Percentiles rank a stretch among this genome's conserved stretches.
Conservation (phyloP, 768 basidiomycete species). For the Lyophyllum decastes region DNA sequence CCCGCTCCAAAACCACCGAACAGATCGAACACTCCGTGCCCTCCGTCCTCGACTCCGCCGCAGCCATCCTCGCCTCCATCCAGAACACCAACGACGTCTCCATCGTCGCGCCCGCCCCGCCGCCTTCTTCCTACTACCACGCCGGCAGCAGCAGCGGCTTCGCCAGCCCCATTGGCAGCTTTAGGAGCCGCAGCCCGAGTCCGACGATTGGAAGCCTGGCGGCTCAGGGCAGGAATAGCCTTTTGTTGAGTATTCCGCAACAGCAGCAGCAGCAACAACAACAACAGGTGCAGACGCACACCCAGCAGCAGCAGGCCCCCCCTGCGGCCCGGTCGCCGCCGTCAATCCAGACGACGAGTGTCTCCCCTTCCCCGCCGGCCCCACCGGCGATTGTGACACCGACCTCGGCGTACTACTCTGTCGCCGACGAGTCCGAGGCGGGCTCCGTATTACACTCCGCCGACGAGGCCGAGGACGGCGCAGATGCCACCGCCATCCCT, state of each 20-base stretch:
- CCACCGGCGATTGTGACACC: slow-evolving; percentile 43
- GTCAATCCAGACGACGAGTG: slow-evolving; percentile 18
- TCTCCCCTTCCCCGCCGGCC: not conserved
- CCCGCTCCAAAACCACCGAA: slow-evolving; percentile 71
- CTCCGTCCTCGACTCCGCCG: slow-evolving; percentile 83
- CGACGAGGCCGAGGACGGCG: slow-evolving; percentile 10
- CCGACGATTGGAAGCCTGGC: slow-evolving; percentile 41
- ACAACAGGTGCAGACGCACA: too few species aligned
- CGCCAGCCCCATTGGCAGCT: slow-evolving; percentile 70
- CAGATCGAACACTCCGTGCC: slow-evolving; percentile 80
- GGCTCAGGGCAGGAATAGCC: slow-evolving; percentile 37
- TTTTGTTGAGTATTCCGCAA: slow-evolving; percentile 52
- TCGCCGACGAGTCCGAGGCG: slow-evolving; percentile 31
- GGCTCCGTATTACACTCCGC: slow-evolving; percentile 19
- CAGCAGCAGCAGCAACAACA: slow-evolving; percentile 10
- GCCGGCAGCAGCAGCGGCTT: slow-evolving; percentile 69
- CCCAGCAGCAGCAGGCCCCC: not conserved
- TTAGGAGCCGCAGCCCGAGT: slow-evolving; percentile 67
- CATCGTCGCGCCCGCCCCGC: slow-evolving; percentile 54
- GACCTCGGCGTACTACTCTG: slow-evolving; percentile 51
- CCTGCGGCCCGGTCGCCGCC: slow-evolving; percentile 7
- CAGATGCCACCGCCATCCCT: slow-evolving; percentile 1
- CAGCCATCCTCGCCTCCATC: slow-evolving; percentile 60
- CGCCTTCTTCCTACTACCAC: slow-evolving; percentile 15
- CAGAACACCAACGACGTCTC: slow-evolving; percentile 53